These are phyloP conservation scores for Raffaelea arxii DNA, from an alignment of 2,329 filamentous ascomycete species.

Conservation along the genomic window DNA sequence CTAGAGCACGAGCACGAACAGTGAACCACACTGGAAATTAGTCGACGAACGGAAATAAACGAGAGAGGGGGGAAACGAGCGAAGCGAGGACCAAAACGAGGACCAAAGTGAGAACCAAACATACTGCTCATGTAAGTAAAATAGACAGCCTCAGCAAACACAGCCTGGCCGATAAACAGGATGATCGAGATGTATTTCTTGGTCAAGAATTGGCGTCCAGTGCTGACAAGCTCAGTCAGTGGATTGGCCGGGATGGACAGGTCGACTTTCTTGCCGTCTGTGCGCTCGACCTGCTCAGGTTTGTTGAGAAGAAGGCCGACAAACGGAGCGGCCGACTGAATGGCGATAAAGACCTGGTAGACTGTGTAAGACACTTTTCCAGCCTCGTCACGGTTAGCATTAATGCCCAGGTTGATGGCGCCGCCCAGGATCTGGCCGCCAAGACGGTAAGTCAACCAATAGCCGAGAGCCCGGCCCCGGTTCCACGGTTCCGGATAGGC, in stretches of 20 bases:
- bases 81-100: too few species aligned
- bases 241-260: slow-evolving; percentile 47
- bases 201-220: slow-evolving; percentile 47
- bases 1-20: slow-evolving; percentile 58
- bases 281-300: slow-evolving; percentile 53
- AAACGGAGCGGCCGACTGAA: slow-evolving; percentile 57
- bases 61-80: too few species aligned
- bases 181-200: slow-evolving; percentile 55
- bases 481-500: slow-evolving; percentile 64
- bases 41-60: slow-evolving; percentile 2
- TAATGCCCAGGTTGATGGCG: slow-evolving; percentile 60
- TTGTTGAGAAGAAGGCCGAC: slow-evolving; percentile 52
- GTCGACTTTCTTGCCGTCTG: slow-evolving; percentile 53
- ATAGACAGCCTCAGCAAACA: slow-evolving; percentile 63
- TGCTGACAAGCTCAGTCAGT: slow-evolving; percentile 50
- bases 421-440: slow-evolving; percentile 62
- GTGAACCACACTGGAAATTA: slow-evolving; percentile 49
- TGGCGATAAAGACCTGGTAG: slow-evolving; percentile 59
- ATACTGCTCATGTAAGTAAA: slow-evolving; percentile 53
- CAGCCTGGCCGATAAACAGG: slow-evolving; percentile 59
- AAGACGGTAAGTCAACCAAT: slow-evolving; percentile 49
- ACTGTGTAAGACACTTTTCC: slow-evolving; percentile 62
- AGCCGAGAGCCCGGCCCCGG: slow-evolving; percentile 53
- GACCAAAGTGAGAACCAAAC: slow-evolving; percentile 9
- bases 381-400: slow-evolving; percentile 33